Evolutionary conservation across 352 stramenopile genomes (phyloP).

Genomic region (Saprolegnia parasitica): DNA sequence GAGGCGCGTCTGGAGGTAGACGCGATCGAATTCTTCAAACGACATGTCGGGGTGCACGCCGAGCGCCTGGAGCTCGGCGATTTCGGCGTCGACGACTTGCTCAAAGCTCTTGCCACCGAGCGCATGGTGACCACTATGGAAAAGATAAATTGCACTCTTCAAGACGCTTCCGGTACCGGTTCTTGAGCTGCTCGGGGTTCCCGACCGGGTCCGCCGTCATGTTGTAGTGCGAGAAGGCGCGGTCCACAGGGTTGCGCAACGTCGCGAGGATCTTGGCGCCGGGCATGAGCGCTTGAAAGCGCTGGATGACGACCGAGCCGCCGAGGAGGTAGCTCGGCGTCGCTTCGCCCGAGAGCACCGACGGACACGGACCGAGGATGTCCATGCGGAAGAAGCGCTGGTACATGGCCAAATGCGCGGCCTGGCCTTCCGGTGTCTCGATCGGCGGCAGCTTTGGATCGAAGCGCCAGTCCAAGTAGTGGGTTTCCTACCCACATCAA

Average conservation of each 20-base stretch:
- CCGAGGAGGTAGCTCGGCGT: constrained; percentile 90
- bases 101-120: constrained; percentile 61
- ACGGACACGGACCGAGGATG: constrained; percentile 80
- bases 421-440: constrained; percentile 48
- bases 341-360: constrained; percentile 89
- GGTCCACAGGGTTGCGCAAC: constrained; percentile 75
- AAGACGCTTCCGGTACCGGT: constrained; percentile 35
- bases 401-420: constrained; percentile 66
- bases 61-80: constrained; percentile 51
- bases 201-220: constrained; percentile 79
- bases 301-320: constrained; percentile 60
- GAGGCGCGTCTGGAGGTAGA: constrained; percentile 45
- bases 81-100: constrained; percentile 66
- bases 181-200: constrained; percentile 68
- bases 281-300: constrained; percentile 71
- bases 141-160: constrained; percentile 13
- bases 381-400: constrained; percentile 82
- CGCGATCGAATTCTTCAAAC: constrained; percentile 62
- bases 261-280: constrained; percentile 80
- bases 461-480: constrained; percentile 99
- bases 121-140: constrained; percentile 48
- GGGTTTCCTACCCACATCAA: constrained; percentile 77
- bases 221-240: constrained; percentile 86
- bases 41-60: constrained; percentile 71
- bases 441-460: constrained; percentile 61